Conservation (phyloP, 1,284 basidiomycete genomes). For the Gomphus sp. region DNA sequence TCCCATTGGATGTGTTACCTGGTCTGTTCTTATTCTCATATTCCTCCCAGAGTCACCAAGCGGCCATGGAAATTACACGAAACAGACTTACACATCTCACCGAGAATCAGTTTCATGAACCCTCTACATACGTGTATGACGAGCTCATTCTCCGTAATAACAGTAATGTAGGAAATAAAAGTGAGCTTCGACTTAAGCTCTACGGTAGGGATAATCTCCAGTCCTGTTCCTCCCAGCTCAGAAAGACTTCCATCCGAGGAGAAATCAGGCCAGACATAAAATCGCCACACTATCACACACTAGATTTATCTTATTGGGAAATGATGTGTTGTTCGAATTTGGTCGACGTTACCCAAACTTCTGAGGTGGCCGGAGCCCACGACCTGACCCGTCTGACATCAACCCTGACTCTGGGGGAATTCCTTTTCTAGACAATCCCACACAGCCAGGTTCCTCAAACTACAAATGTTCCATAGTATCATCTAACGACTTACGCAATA, state of each 20-base stretch:
- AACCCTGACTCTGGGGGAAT: background rate
- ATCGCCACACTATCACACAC: slow-evolving; percentile 88
- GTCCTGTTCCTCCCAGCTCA: slow-evolving; percentile 87
- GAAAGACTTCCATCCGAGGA: slow-evolving; percentile 96
- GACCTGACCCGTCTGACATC: background rate
- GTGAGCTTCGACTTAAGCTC: slow-evolving; percentile 24
- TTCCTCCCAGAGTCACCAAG: no score
- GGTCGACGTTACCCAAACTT: slow-evolving; percentile 94
- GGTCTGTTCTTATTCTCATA: no score
- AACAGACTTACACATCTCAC: slow-evolving; percentile 88
- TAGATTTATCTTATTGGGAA: slow-evolving; percentile 93
- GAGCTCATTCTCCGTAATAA: slow-evolving; percentile 78
- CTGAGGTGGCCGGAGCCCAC: slow-evolving; percentile 43
- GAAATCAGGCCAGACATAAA: slow-evolving; percentile 97
- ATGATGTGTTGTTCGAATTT: slow-evolving; percentile 95
- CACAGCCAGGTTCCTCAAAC: slow-evolving; percentile 73
- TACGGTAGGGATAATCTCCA: slow-evolving; percentile 20
- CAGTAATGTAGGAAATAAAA: slow-evolving; percentile 50
- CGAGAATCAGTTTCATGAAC: slow-evolving; percentile 85
- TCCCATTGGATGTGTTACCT: no score
- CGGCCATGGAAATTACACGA: no score
- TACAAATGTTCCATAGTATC: slow-evolving; percentile 74
- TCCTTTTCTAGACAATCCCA: slow-evolving; percentile 10
- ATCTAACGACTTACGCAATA: slow-evolving; percentile 48
- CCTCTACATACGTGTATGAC: slow-evolving; percentile 92